Evolutionary conservation across 495 filamentous ascomycete genomes (phyloP), one percentile per base, ranked within the genome.

Genomic region (Letharia columbiana): DNA sequence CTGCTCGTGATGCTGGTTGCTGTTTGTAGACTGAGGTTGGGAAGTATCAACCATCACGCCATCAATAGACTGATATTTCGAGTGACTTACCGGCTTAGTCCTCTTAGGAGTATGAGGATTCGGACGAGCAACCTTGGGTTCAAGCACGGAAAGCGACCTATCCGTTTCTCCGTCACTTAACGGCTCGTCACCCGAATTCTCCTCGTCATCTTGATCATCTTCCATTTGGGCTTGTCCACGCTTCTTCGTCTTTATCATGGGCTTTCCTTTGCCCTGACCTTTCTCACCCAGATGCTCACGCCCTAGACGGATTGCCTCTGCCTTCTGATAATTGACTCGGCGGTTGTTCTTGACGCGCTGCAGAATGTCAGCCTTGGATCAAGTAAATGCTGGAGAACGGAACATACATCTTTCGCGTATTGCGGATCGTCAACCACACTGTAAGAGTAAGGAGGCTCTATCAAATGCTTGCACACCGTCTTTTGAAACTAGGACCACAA

Each of bases 401-500:
- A 18, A 62, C 59, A 61, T 44, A 72, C 70, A n/a, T 64, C 44
- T 35, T 60, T 58, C 17, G 71, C 71, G 35, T 56, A 49, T 1
- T 61, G 15, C 13, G 78, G 78, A 42, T 80, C 75, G 20, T 78
- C 73, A n/a, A 77, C 68, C 33, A 80, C 69, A 0, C 39, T 23
- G 45, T 72, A 45, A 33, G 74, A 58, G 57, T 75, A 79, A 6
- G 64, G 37, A 0, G 75, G 62, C 47, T 75, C 76, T 20, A 79
- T 59, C 15, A 79, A 50, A 54, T 79, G 77, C 67, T 78, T 78
- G 70, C 75, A 77, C 18, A 78, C 73, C 0, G 76, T 76, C 64
- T 79, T 78, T 52, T 75, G 74, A 10, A 56, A 63, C 63, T 65
- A 59, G 15, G 33, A 37, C 12, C 6, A 42, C 12, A 23, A 7